A percentile compares a stretch with the other conserved stretches of the same genome.
Evolutionary conservation across 208 protist genomes (phyloP).

Genomic region (Vickermania ingenoplastis): DNA sequence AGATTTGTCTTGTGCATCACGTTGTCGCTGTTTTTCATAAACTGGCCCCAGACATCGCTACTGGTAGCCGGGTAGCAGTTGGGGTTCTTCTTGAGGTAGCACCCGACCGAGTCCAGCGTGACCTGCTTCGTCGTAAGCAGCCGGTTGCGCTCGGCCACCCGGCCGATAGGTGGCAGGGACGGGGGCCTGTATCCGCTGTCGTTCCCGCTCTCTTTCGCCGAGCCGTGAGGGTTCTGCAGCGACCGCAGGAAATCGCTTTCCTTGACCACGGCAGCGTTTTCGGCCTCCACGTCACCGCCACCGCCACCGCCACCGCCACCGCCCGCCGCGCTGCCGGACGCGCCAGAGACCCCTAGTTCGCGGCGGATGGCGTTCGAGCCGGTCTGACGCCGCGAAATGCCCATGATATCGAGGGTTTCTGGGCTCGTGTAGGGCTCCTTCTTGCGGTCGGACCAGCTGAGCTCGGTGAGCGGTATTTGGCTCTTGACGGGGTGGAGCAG

Average conservation of each 20-base stretch:
- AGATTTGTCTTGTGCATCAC: conserved; percentile 74
- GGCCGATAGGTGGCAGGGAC: conserved; percentile 46
- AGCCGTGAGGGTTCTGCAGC: conserved; percentile 6
- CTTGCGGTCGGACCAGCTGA: conserved; percentile 49
- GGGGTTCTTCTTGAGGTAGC: conserved; percentile 40
- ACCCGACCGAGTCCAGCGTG: conserved; percentile 61
- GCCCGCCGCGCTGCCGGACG: background rate
- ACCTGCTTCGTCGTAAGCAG: conserved; percentile 75
- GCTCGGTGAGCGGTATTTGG: conserved; percentile 42
- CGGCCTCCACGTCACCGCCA: background rate
- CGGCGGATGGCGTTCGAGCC: conserved; percentile 18
- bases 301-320: too few species aligned
- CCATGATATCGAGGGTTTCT: conserved; percentile 57
- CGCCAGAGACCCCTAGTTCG: background rate
- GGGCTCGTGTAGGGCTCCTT: conserved; percentile 27
- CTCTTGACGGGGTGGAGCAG: conserved; percentile 38
- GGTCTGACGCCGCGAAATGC: conserved; percentile 25
- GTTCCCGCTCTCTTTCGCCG: background rate
- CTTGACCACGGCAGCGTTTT: background rate
- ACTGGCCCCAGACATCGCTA: conserved; percentile 34
- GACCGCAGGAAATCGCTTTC: conserved; percentile 18
- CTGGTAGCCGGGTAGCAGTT: conserved; percentile 63
- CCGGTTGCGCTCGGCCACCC: conserved; percentile 41
- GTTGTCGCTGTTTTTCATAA: conserved; percentile 55
- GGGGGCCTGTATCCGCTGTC: conserved; percentile 27